phyloP scores from a whole-genome alignment of 805 yeast genomes.

The Huiozyma naganishii region DNA sequence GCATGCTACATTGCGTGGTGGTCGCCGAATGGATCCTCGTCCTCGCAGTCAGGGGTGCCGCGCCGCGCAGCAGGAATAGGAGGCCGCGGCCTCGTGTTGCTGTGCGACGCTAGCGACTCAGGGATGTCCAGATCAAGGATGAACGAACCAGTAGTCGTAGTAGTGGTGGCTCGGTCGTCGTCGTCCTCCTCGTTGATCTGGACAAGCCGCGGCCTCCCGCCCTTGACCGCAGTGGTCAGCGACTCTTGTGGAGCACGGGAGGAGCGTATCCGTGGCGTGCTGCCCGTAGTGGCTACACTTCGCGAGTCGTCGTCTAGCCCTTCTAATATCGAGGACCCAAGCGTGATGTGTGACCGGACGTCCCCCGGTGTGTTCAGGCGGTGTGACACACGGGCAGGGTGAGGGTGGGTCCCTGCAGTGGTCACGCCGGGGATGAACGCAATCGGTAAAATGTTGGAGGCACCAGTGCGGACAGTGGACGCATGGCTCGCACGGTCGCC shows the following conservation, averaged over 20 bases:
- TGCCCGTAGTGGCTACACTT: background rate
- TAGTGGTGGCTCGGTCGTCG: background rate
- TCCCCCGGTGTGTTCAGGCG: slow-evolving; percentile 12
- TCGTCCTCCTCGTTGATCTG: slow-evolving; percentile 17
- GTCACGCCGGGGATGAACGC: slow-evolving; percentile 94
- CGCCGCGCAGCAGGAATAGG: slow-evolving; percentile 2
- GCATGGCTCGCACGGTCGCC: slow-evolving; percentile 33
- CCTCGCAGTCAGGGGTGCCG: too few relatives aligned
- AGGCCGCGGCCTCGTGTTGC: slow-evolving; percentile 1
- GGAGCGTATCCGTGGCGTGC: background rate
- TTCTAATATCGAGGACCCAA: slow-evolving; percentile 35
- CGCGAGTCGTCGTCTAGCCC: background rate
- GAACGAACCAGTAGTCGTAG: slow-evolving; percentile 21
- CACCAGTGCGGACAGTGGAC: slow-evolving; percentile 61
- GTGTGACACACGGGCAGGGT: too few relatives aligned
- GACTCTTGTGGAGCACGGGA: slow-evolving; percentile 1
- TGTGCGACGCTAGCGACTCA: slow-evolving; percentile 1
- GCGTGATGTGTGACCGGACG: slow-evolving; percentile 28
- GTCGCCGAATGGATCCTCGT: too few relatives aligned
- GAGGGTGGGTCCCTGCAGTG: slow-evolving; percentile 1
- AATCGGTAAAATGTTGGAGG: slow-evolving; percentile 81
- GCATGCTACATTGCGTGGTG: too few relatives aligned
- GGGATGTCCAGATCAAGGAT: slow-evolving; percentile 23
- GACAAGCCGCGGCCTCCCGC: slow-evolving; percentile 53
- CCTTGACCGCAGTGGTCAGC: slow-evolving; percentile 62